Evolutionary conservation across 2,329 filamentous ascomycete species (phyloP), one percentile per base, ranked within the genome.

Genomic region (Nemania abortiva): DNA sequence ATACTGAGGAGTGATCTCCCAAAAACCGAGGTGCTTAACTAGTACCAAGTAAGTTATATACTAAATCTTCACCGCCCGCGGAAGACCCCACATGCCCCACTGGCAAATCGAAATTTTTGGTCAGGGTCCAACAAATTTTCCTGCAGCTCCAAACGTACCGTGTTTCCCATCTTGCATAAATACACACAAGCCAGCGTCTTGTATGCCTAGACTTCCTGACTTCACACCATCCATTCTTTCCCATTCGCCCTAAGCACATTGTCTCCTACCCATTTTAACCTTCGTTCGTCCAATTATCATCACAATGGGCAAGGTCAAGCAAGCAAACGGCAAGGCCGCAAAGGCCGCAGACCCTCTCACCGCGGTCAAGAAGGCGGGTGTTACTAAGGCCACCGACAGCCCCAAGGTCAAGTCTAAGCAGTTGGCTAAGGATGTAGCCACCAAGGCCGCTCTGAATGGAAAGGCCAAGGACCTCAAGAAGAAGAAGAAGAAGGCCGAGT

Each of bases 321-420:
- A 90, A 79, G 83, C 84, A 80, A 88, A 88, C 82, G 77, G 78
- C 77, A 87, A 81, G 77, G 79, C 78, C 75, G 77, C 81, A 74
- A 88, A 88, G 83, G 78, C 85, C 77, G 80, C 83, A 76, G 84
- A 86, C 77, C 79, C 83, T 70, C 78, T 85, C 75, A 81, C 83
- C 76, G 78, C 82, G 74, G 89, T 90, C 81, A 93, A 92, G 85
- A 86, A 86, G 75, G 89, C 85, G 74, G 87, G 88, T 73, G 85
- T 92, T 76, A 88, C 87, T 83, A 94, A 94, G 86, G 79, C 89
- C 62, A 84, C 88, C 70, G 86, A 91, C 80, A 87, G 86, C 73
- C 82, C 89, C 78, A 91, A 89, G 82, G 82, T 85, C 70, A 91
- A 91, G 84, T 86, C 88, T 76, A 92, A 92, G 86, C 85, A 89